Evolutionary conservation across 2,329 filamentous ascomycete species (phyloP).

Genomic region (Phialophora expanda): DNA sequence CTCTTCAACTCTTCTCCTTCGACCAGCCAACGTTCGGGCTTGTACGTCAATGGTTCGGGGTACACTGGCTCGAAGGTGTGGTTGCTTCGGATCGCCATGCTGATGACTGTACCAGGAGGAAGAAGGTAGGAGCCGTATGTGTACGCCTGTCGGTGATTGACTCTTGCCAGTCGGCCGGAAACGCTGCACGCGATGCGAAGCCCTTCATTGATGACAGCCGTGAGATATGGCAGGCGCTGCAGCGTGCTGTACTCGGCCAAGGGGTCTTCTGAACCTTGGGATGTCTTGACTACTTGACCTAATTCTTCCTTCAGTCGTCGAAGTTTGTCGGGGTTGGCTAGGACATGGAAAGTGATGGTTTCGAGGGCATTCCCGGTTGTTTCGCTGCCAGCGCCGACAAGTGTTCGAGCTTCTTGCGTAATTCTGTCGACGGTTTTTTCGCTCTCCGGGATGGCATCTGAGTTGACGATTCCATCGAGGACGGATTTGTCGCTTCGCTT

Average conservation of each 20-base stretch:
- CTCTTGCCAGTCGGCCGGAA: slow-evolving; percentile 39
- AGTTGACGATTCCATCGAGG: slow-evolving; percentile 36
- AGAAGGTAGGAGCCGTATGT: slow-evolving; percentile 32
- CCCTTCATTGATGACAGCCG: slow-evolving; percentile 58
- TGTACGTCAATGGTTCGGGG: slow-evolving; percentile 52
- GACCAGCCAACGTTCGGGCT: slow-evolving; percentile 41
- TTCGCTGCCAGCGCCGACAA: slow-evolving; percentile 37
- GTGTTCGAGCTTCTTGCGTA: slow-evolving; percentile 36
- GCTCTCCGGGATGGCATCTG: slow-evolving; percentile 41
- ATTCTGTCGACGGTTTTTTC: slow-evolving; percentile 44
- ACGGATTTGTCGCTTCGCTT: slow-evolving; percentile 39
- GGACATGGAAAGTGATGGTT: slow-evolving; percentile 33
- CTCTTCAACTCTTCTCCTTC: slow-evolving; percentile 36
- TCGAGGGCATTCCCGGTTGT: slow-evolving; percentile 36
- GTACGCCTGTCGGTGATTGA: slow-evolving; percentile 28
- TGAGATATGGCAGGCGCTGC: slow-evolving; percentile 50
- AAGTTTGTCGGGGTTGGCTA: slow-evolving; percentile 34
- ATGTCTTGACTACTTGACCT: slow-evolving; percentile 38
- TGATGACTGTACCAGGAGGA: slow-evolving; percentile 36
- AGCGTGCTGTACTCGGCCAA: slow-evolving; percentile 30
- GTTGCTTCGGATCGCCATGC: slow-evolving; percentile 38
- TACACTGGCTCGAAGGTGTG: slow-evolving; percentile 36
- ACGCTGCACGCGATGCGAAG: slow-evolving; percentile 56
- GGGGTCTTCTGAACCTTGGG: slow-evolving; percentile 28
- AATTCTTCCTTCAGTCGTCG: slow-evolving; percentile 43